A percentile compares a stretch with the other conserved stretches of the same genome.
phyloP scores from a whole-genome alignment of 805 yeast species.

The Kazachstania martiniae region DNA sequence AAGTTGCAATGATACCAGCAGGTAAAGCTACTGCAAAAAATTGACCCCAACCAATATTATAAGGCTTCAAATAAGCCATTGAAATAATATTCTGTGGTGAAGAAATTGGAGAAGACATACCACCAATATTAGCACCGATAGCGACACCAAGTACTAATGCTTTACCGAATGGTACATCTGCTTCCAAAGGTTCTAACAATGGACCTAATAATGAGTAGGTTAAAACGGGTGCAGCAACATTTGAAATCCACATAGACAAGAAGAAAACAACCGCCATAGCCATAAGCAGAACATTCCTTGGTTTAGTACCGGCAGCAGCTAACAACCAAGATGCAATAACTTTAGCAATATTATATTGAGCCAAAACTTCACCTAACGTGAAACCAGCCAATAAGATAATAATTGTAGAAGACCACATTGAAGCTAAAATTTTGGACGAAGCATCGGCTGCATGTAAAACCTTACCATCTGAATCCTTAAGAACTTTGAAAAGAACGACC shows the following conservation, averaged over 20 bases:
- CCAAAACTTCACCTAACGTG: constrained; percentile 84
- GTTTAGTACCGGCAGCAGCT: constrained; percentile 72
- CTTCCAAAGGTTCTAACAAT: constrained; percentile 64
- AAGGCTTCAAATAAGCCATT: constrained; percentile 64
- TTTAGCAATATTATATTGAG: constrained; percentile 83
- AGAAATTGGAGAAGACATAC: constrained; percentile 94
- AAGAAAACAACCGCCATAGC: constrained; percentile 80
- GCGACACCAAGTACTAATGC: constrained; percentile 87
- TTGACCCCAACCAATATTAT: constrained; percentile 67
- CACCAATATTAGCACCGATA: constrained; percentile 83
- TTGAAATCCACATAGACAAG: constrained; percentile 89
- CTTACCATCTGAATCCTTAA: constrained; percentile 41
- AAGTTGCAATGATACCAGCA: constrained; percentile 49
- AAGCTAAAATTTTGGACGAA: constrained; percentile 51
- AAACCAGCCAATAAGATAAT: constrained; percentile 86
- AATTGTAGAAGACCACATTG: constrained; percentile 94
- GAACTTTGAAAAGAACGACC: constrained; percentile 57
- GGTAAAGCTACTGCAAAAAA: constrained; percentile 90
- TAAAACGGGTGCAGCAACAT: constrained; percentile 92
- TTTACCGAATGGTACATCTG: constrained; percentile 68
- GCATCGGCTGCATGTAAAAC: constrained; percentile 59
- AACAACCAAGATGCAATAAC: constrained; percentile 78
- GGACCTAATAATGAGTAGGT: constrained; percentile 85
- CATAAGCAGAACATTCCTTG: constrained; percentile 61
- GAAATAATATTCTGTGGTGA: constrained; percentile 95